Evolutionary conservation across 2,329 filamentous ascomycete genomes (phyloP), one percentile per base, ranked within the genome.

Genomic region (Tolypocladium paradoxum): DNA sequence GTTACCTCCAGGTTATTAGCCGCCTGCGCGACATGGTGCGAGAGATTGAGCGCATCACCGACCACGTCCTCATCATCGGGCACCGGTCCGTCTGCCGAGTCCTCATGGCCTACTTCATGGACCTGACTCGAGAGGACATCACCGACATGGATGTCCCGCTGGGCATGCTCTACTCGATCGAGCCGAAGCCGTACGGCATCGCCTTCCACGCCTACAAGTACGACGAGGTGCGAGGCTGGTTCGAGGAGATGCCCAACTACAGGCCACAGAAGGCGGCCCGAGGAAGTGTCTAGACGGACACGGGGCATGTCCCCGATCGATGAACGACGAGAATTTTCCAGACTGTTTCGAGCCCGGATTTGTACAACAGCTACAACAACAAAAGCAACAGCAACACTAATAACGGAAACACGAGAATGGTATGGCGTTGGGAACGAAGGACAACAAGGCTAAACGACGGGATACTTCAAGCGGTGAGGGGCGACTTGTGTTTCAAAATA

Each of bases 151-250:
- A 97, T 65, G 88, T 96, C 47, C 93, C 93, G 0, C 75, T 99
- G 49, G 93, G 93, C 20, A 91, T 96, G 76, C 77, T 96, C 8
- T 99, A 95, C 68, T 88, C 90, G 61, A 86, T 99, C 48, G 92
- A 99, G 70, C 93, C 93, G 35, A 96, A 96, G 76, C 93, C 93
- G 1, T 99, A 99, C 61, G 93, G 93, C 16, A 91, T 96, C 54
- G 92, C 96, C 56, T 96, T 97, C 74, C 92, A 95, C 68, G 92
- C 90, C 0, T 99, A 95, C 75, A 82, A 84, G 56, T 99, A 96
- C 73, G 88, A 96, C 65, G 81, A 88, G 57, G 75, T 78, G 3
- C 80, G 74, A 22, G 83, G 86, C 57, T 90, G 85, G 79, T 99
- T 99, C 62, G 84, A 93, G 55, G 84, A 93, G 65, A 72, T 95